Base-by-base conservation (phyloP, 2,329 filamentous ascomycete genomes). In the Colletotrichum destructivum region DNA sequence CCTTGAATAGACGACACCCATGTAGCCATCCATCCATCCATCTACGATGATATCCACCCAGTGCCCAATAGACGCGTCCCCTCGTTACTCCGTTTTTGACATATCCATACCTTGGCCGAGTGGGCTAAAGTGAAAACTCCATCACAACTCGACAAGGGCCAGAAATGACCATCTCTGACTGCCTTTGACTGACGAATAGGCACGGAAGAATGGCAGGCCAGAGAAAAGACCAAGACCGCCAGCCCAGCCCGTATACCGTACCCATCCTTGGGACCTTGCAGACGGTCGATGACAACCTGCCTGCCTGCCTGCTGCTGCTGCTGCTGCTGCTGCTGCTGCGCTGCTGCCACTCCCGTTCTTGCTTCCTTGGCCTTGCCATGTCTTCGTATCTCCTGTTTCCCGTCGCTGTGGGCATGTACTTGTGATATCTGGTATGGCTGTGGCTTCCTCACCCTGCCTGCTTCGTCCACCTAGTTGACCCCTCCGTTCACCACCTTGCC, bases 121-220 rank as follows among this genome's bases (percentile, higher is more conserved):
- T 61, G 68, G 55, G n/a, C 13, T 56, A 55, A 4, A 35, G 51
- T 23, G n/a, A 40, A 5, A 62, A 38, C n/a, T 42, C 46, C 65
- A 69, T 49, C 31, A 35, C 31, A 35, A 35, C 31, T 35, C 31
- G 38, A 38, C 57, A 57, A 44, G 44, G 59, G 35, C 51, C 31
- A 38, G 3, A 42, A 46, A 51, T 42, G 40, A 38, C 59, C 59
- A 40, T 47, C n/a, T 26, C 12, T 23, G 5, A 11, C 60, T 15
- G 18, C 21, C 15, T 55, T 46, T 42, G 26, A 46, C 21, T n/a
- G 13, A 47, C 62, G 35, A 69, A 66, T 66, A n/a, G 35, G 26
- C 47, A n/a, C 4, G 23, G 21, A 13, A 18, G n/a, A 4, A 6
- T 6, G 31, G 42, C 15, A 12, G 18, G 8, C 21, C 11, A 12